Base-by-base conservation (phyloP, 768 basidiomycete species). In the Hygrocybe coccinea region DNA sequence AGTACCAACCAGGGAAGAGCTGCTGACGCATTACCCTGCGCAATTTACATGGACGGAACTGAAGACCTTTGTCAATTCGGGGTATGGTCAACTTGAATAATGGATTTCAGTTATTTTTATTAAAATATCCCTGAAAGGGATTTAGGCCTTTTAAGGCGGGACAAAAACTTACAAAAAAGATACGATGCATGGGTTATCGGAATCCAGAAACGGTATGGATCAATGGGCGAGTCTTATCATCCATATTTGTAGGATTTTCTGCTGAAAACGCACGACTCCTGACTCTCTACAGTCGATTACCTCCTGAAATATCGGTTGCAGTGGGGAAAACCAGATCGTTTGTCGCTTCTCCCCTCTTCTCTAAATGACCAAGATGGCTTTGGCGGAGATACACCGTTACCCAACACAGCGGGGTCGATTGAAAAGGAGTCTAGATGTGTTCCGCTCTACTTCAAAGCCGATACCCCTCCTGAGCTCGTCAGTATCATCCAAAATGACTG, bases 401-500 rank as follows among this genome's bases (percentile, higher is more conserved):
- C 5, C 29, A 50, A 50, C 36, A 48, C 34, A 29, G 22, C 22
- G 4, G 35, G 17, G 9, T 15, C 9, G 9, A 34, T 7, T 14
- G 33, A 7, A 33, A 17, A 7, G 17, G 33, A 36, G 69, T 9
- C 64, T 76, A 14, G 73, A 69, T 64, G 71, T 52, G 66, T 70
- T 2, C 82, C 82, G 6, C 69, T 74, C 11, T 88, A 87, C 67
- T 92, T 93, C 68, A 83, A 76, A 33, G 79, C 79, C 11, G 75
- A 85, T 59, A 83, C 82, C 8, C 80, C 86, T 0, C 61, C 75
- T 11, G 72, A 81, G 35, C 72, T 81, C 51, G 71, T 89, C 59
- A 86, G 83, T 62, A 83, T 91, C 58, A 86, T 86, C 45, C 83
- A 75, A 62, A 91, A 92, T 63, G 89, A 91, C 65, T 94, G 91